phyloP scores from a whole-genome alignment of 2,329 filamentous ascomycete genomes.

The Huntiella abstrusa region DNA sequence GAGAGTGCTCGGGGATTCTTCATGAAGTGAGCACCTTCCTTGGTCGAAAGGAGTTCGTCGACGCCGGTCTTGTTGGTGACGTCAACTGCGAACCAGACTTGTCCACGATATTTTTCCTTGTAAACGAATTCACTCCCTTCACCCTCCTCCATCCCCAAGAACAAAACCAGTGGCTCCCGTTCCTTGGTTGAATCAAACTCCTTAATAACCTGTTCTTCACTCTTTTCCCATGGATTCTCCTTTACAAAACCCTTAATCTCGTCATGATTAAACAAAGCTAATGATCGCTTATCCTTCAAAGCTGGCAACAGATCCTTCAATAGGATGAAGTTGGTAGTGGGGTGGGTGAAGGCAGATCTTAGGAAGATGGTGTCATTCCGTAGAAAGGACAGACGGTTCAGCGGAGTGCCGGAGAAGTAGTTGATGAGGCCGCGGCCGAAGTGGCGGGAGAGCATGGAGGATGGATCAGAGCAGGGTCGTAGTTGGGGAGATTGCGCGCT shows the following conservation, averaged over 20 bases:
- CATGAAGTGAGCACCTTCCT: conserved; percentile 4
- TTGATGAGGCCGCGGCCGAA: conserved; percentile 68
- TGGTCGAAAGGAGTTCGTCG: conserved; percentile 13
- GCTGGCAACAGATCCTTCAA: conserved; percentile 65
- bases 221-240: conserved; percentile 46
- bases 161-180: conserved; percentile 50
- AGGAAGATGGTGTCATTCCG: conserved; percentile 54
- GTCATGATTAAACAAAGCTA: conserved; percentile 49
- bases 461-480: conserved; percentile 21
- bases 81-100: conserved; percentile 79
- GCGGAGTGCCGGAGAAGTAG: conserved; percentile 62
- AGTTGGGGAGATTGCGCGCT: conserved; percentile 3
- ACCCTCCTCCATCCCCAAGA: conserved; percentile 64
- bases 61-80: conserved; percentile 51
- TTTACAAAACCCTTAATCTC: conserved; percentile 57
- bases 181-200: conserved; percentile 53
- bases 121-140: conserved; percentile 32
- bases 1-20: conserved; percentile 29
- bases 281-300: conserved; percentile 30
- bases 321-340: conserved; percentile 52
- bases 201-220: conserved; percentile 54
- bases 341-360: conserved; percentile 43
- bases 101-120: conserved; percentile 49
- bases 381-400: conserved; percentile 67
- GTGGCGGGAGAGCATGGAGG: conserved; percentile 52